Conservation (phyloP, 176 grass and related monocot species). For the Tillandsia leiboldiana region DNA sequence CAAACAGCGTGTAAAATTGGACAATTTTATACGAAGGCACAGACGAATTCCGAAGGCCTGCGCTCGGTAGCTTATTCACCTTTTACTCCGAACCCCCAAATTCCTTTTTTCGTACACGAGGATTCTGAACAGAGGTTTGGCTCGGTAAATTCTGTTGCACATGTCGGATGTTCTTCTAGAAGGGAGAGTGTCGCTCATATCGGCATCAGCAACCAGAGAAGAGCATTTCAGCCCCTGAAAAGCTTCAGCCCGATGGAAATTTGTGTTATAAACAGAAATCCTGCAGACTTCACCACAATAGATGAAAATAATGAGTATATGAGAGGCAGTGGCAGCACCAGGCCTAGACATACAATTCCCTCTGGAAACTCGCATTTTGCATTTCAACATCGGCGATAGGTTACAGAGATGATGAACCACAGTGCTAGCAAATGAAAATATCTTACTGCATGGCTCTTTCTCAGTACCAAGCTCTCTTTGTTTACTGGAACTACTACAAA, state of each 20-base stretch:
- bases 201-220: conserved; percentile 19
- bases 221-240: conserved; percentile 26
- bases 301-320: conserved; percentile 61
- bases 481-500: too few species aligned
- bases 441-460: not conserved
- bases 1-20: conserved; percentile 39
- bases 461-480: too few species aligned
- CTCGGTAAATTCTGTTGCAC: not conserved
- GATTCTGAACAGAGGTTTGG: not conserved
- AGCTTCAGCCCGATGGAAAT: conserved; percentile 29
- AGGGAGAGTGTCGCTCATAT: conserved; percentile 18
- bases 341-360: conserved; percentile 7
- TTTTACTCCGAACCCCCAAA: not conserved
- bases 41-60: not conserved
- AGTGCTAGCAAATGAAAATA: not conserved
- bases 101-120: not conserved
- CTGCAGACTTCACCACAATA: conserved; percentile 51
- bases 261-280: conserved; percentile 61
- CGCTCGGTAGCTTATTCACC: not conserved
- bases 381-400: not conserved
- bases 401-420: not conserved
- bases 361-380: not conserved
- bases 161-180: not conserved
- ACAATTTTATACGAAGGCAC: not conserved
- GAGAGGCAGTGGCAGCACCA: conserved; percentile 9